A percentile compares a stretch with the other conserved stretches of the same genome.
Conservation (phyloP, 2,329 filamentous ascomycete species). For the Phaeophleospora eucalypticola region DNA sequence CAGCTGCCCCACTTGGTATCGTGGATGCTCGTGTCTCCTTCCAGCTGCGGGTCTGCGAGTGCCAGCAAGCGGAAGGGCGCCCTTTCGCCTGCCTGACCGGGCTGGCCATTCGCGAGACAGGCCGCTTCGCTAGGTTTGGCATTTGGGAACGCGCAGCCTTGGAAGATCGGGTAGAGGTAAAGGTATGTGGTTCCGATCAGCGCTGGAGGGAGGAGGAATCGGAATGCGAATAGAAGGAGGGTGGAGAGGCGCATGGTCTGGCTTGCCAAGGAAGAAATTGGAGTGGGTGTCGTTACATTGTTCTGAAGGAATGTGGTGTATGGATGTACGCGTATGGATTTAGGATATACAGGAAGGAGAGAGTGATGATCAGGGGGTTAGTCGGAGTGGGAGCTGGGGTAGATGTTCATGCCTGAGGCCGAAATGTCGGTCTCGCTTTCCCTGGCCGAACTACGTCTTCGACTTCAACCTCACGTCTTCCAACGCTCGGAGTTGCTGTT, state of each 20-base stretch:
- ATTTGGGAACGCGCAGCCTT: constrained; percentile 72
- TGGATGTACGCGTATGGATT: too few relatives aligned
- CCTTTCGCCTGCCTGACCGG: constrained; percentile 20
- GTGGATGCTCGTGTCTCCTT: constrained; percentile 82
- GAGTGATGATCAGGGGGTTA: too few relatives aligned
- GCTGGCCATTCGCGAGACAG: constrained; percentile 11
- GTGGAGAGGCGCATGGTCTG: constrained; percentile 51
- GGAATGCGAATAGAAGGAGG: constrained; percentile 44
- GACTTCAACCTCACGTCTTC: too few relatives aligned
- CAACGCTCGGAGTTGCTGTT: too few relatives aligned
- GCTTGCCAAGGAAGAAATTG: too few relatives aligned
- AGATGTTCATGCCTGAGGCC: too few relatives aligned
- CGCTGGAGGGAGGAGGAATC: constrained; percentile 60
- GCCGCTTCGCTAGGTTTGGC: constrained; percentile 18
- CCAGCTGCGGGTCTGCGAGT: constrained; percentile 87
- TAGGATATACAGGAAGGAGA: too few relatives aligned
- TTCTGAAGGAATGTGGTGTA: too few relatives aligned
- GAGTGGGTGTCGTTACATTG: constrained; percentile 5
- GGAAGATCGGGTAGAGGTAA: constrained; percentile 81
- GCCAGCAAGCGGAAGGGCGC: constrained; percentile 84
- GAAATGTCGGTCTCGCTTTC: too few relatives aligned
- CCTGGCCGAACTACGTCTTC: too few relatives aligned
- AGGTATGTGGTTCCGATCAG: constrained; percentile 70
- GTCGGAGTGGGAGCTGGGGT: too few relatives aligned
- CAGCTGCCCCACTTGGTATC: constrained; percentile 13